phyloP scores from a whole-genome alignment of 208 protist species.

The Porcisia deanei region DNA sequence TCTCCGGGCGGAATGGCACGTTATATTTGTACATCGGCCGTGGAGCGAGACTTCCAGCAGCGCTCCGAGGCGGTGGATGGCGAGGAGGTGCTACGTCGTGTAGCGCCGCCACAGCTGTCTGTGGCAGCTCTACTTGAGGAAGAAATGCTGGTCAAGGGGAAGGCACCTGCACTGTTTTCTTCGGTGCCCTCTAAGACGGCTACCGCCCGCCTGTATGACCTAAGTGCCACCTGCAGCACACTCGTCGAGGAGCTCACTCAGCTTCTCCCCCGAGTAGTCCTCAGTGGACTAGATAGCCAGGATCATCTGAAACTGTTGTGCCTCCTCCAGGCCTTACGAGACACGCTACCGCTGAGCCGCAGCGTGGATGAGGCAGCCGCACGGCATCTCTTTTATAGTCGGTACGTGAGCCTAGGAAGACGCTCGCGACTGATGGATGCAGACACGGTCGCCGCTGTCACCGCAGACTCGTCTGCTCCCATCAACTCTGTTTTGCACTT shows the following conservation, averaged over 20 bases:
- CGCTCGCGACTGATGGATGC: slow-evolving; percentile 47
- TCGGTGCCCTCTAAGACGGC: slow-evolving; percentile 1
- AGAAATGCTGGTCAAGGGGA: not conserved
- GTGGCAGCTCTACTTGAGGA: slow-evolving; percentile 1
- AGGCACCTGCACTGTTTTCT: not conserved
- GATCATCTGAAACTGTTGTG: slow-evolving; percentile 73
- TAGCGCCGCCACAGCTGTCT: slow-evolving; percentile 23
- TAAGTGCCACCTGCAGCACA: slow-evolving; percentile 24
- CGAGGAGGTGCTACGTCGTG: slow-evolving; percentile 18
- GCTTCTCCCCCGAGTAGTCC: slow-evolving; percentile 49
- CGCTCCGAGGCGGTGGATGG: slow-evolving; percentile 14
- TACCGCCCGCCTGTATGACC: slow-evolving; percentile 19
- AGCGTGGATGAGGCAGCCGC: slow-evolving; percentile 77
- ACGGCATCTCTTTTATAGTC: slow-evolving; percentile 72
- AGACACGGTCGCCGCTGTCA: slow-evolving; percentile 2
- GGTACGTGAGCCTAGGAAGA: slow-evolving; percentile 52
- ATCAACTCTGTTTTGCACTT: slow-evolving; percentile 47
- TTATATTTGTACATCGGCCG: slow-evolving; percentile 26
- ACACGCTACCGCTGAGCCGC: slow-evolving; percentile 39
- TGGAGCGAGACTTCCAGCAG: slow-evolving; percentile 21
- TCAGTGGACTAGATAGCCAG: slow-evolving; percentile 51
- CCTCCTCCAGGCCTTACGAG: slow-evolving; percentile 68
- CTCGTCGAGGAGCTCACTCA: slow-evolving; percentile 57
- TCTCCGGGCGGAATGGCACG: slow-evolving; percentile 20
- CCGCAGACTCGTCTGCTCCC: slow-evolving; percentile 16